phyloP scores from a whole-genome alignment of 1,284 basidiomycete species.

The Mrakiaceae sp. region DNA sequence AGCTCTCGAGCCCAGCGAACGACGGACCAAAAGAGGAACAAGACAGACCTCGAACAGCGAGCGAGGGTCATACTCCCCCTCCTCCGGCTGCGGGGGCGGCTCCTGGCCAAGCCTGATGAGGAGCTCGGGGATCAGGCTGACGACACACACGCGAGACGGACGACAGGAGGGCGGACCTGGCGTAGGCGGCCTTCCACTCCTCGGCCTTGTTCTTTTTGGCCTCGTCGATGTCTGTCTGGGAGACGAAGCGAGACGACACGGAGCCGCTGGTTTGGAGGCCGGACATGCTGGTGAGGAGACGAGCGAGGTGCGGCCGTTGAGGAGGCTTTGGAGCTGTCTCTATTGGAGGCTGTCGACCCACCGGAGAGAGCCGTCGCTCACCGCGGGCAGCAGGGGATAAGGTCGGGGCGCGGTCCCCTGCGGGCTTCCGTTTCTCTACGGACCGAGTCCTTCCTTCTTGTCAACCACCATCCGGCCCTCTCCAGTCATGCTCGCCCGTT shows the following conservation, averaged over 20 bases:
- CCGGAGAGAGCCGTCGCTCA: no score
- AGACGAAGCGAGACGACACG: conserved; percentile 16
- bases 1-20: no score
- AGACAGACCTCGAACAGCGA: conserved; percentile 14
- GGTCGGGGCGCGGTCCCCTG: no score
- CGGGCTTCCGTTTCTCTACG: no score
- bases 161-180: not conserved
- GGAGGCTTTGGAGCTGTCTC: no score
- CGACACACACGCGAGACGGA: not conserved
- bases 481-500: not conserved
- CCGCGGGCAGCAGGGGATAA: not conserved
- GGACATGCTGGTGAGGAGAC: not conserved
- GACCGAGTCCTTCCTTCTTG: not conserved
- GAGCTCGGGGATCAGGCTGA: not conserved
- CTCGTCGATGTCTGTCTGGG: conserved; percentile 12
- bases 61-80: conserved; percentile 15
- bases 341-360: no score
- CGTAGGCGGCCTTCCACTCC: conserved; percentile 17
- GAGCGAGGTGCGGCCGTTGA: no score
- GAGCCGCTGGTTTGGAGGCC: conserved; percentile 13
- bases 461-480: not conserved
- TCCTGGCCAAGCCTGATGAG: conserved; percentile 11
- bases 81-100: conserved; percentile 12
- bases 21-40: not conserved
- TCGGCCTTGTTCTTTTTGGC: conserved; percentile 11